Conservation (phyloP, 1,284 basidiomycete genomes). For the Pseudozyma tsukubaensis region DNA sequence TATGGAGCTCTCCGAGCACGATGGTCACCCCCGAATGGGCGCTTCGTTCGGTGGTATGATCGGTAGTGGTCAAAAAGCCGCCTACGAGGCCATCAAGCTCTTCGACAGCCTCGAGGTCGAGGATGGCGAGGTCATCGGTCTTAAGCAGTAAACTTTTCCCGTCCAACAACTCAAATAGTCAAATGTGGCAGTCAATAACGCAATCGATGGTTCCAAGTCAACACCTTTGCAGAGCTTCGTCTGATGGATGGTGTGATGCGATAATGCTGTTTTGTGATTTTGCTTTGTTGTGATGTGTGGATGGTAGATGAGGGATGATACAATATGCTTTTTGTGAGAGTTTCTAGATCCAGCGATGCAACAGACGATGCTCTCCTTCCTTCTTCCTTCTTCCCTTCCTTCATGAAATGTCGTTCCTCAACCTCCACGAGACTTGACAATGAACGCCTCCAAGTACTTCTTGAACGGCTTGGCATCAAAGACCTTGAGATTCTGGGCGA, state of each 20-base stretch:
- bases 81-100: constrained; percentile 78
- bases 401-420: not conserved
- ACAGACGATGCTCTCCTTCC: not conserved
- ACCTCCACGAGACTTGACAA: constrained; percentile 48
- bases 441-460: constrained; percentile 57
- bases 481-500: constrained; percentile 69
- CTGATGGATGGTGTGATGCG: too few relatives aligned
- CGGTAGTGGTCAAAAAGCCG: constrained; percentile 81
- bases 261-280: too few relatives aligned
- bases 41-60: constrained; percentile 82
- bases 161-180: not conserved
- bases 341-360: too few relatives aligned
- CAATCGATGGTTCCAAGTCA: too few relatives aligned
- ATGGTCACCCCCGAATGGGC: constrained; percentile 77
- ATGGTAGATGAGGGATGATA: too few relatives aligned
- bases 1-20: constrained; percentile 86
- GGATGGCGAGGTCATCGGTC: constrained; percentile 74
- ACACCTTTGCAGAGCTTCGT: too few relatives aligned
- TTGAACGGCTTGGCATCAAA: constrained; percentile 81
- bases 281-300: too few relatives aligned
- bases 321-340: too few relatives aligned
- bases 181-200: not conserved
- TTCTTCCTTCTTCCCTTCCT: not conserved
- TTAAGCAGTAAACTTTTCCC: constrained; percentile 25
- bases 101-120: constrained; percentile 75